Evolutionary conservation across 2,329 filamentous ascomycete genomes (phyloP).

Genomic region (Stemphylium vesicarium): DNA sequence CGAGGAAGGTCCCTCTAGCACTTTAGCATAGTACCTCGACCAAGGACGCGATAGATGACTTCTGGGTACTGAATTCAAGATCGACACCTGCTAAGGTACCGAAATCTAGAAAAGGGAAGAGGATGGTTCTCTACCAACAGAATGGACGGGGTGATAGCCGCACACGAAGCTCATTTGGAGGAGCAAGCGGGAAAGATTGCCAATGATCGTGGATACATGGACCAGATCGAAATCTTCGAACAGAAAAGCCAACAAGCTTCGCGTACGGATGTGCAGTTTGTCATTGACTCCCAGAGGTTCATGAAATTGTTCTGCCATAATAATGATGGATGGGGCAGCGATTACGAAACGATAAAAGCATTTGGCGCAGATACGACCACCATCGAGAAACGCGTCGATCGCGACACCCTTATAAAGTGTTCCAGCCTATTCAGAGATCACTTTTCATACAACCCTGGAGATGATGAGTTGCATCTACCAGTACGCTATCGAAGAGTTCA

Average conservation of each 20-base stretch:
- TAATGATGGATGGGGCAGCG: background rate
- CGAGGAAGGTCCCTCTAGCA: background rate
- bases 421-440: constrained; percentile 20
- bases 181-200: constrained; percentile 1
- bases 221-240: constrained; percentile 11
- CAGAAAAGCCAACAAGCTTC: background rate
- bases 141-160: constrained; percentile 13
- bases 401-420: constrained; percentile 14
- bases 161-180: constrained; percentile 22
- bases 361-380: background rate
- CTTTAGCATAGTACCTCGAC: too few relatives aligned
- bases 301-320: background rate
- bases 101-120: background rate
- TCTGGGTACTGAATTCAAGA: background rate
- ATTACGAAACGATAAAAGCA: background rate
- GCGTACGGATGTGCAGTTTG: constrained; percentile 1
- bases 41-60: background rate
- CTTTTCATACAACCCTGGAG: constrained; percentile 16
- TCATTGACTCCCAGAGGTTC: constrained; percentile 8
- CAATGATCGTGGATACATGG: background rate
- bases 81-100: background rate
- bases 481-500: constrained; percentile 10
- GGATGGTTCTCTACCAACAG: constrained; percentile 21
- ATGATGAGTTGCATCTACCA: constrained; percentile 14
- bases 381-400: constrained; percentile 7